Base-by-base conservation (phyloP, 2,329 filamentous ascomycete genomes). In the Pseudogymnoascus sp. region DNA sequence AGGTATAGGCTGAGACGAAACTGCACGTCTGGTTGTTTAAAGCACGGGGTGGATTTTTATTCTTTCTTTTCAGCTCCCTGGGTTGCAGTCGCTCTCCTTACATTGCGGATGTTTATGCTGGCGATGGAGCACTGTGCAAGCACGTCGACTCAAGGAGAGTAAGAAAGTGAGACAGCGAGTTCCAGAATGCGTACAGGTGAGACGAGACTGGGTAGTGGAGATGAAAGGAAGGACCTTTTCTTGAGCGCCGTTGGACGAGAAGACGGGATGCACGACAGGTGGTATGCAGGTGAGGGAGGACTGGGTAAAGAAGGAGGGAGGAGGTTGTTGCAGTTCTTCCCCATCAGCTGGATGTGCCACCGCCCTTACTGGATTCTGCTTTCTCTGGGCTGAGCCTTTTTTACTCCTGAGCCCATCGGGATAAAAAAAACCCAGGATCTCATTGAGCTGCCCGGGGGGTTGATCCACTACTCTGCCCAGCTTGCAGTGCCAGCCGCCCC, bases 71-170 rank as follows among this genome's bases (percentile, higher is more conserved):
- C 47, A 56, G 47, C 47, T 56, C 25, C 25, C 47, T 56, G 25
- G 47, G 25, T 33, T 8, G 25, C 47, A 56, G 25, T 56, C 8
- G 25, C 4, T n/a, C 47, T 56, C 47, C 47, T 56, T 56, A 56
- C 47, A 56, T 56, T 33, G 47, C 47, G 47, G n/a, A 56, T 56
- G 47, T 56, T 56, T 56, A 56, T 56, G 47, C n/a, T 56, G 47
- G 25, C 47, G 47, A 56, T 56, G 25, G 47, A 33, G 47, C 47
- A 56, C 25, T 31, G 47, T 56, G 47, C n/a, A 56, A 18, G 47
- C 47, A 56, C 5, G 47, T 56, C 25, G 47, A 56, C 47, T 56
- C 47, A 56, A 56, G 25, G n/a, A 33, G 47, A 56, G 47, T 56
- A 18, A 18, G 11, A 7, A 31, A 33, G 47, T 56, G 47, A 56